Evolutionary conservation across 2,329 filamentous ascomycete species (phyloP).

Genomic region (Ascochyta pisi): DNA sequence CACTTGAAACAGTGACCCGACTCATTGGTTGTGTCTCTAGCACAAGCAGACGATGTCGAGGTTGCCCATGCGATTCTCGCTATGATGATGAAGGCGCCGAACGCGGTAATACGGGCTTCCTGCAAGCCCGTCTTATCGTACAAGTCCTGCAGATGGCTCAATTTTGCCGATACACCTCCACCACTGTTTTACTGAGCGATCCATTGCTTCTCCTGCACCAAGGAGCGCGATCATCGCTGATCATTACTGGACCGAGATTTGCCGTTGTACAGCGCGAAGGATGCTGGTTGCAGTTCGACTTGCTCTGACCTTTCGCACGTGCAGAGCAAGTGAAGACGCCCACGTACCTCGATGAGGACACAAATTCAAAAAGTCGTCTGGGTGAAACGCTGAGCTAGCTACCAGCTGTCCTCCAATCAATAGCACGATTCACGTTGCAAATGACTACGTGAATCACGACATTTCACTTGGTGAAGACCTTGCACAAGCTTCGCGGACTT

Average conservation of each 20-base stretch:
- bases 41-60: slow-evolving; percentile 19
- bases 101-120: slow-evolving; percentile 32
- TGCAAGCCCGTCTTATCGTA: slow-evolving; percentile 29
- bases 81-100: slow-evolving; percentile 29
- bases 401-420: background rate
- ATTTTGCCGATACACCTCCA: slow-evolving; percentile 41
- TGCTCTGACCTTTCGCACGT: slow-evolving; percentile 32
- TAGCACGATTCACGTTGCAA: background rate
- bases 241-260: slow-evolving; percentile 36
- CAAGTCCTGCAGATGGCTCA: slow-evolving; percentile 33
- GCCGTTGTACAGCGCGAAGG: slow-evolving; percentile 26
- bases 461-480: slow-evolving; percentile 18
- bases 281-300: slow-evolving; percentile 25
- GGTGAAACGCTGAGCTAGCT: background rate
- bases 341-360: slow-evolving; percentile 20
- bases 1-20: slow-evolving; percentile 18
- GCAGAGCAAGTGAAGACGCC: slow-evolving; percentile 21
- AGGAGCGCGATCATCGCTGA: slow-evolving; percentile 33
- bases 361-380: slow-evolving; percentile 4
- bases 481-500: slow-evolving; percentile 13
- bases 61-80: slow-evolving; percentile 11
- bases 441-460: background rate
- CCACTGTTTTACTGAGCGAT: slow-evolving; percentile 28
- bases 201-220: slow-evolving; percentile 27
- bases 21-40: slow-evolving; percentile 13